Conservation (phyloP, 768 basidiomycete genomes). For the Suillus hirtellus region DNA sequence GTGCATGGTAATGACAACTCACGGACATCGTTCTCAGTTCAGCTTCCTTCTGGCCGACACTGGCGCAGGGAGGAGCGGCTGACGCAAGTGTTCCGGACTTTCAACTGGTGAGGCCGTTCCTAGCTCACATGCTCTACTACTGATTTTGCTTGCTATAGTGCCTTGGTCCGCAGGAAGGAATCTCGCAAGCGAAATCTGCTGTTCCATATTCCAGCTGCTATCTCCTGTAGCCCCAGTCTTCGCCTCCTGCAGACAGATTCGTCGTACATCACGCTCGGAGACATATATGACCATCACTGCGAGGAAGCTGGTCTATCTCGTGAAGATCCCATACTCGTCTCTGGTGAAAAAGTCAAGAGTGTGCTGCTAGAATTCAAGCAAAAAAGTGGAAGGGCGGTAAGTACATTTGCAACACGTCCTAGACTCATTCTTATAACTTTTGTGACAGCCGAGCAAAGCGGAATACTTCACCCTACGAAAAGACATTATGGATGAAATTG, state of each 20-base stretch:
- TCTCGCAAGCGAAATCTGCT: slow-evolving; percentile 86
- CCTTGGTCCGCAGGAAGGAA: slow-evolving; percentile 86
- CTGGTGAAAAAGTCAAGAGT: slow-evolving; percentile 81
- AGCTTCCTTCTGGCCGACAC: slow-evolving; percentile 82
- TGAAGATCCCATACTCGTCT: slow-evolving; percentile 86
- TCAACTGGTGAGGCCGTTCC: slow-evolving; percentile 70
- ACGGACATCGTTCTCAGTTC: slow-evolving; percentile 87
- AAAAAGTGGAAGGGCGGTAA: slow-evolving; percentile 43
- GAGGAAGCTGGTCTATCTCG: slow-evolving; percentile 69
- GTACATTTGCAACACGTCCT: neutral
- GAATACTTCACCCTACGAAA: slow-evolving; percentile 75
- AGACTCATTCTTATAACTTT: slow-evolving; percentile 6
- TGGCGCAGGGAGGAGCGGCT: slow-evolving; percentile 91
- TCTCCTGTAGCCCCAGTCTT: slow-evolving; percentile 80
- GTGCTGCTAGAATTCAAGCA: slow-evolving; percentile 61
- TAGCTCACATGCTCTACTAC: slow-evolving; percentile 9
- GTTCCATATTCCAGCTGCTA: slow-evolving; percentile 88
- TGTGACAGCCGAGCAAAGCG: slow-evolving; percentile 52
- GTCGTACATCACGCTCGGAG: slow-evolving; percentile 87
- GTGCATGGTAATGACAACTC: slow-evolving; percentile 91
- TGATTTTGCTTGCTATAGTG: slow-evolving; percentile 44
- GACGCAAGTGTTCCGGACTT: slow-evolving; percentile 89
- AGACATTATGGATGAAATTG: slow-evolving; percentile 87
- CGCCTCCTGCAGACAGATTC: slow-evolving; percentile 90
- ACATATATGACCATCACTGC: slow-evolving; percentile 93